Evolutionary conservation across 176 grass and related monocot genomes (phyloP), one percentile per base, ranked within the genome.

Genomic region (Themeda triandra): DNA sequence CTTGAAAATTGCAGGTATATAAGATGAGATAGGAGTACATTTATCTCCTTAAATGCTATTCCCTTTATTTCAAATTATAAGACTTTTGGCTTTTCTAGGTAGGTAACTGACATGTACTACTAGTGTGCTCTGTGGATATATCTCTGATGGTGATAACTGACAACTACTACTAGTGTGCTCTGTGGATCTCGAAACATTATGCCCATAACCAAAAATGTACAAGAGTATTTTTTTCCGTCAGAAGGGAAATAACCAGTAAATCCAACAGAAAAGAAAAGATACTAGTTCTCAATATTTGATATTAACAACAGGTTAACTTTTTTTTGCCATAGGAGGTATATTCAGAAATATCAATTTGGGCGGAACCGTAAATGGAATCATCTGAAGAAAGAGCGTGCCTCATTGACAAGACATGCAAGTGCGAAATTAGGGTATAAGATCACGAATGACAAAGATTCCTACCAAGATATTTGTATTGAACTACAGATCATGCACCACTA

Each of bases 361-460:
- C 3, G 28, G 25, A 73, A 73, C n/a, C 48, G 19, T 75, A 19
- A 64, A 29, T 65, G 56, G 39, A n/a, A 73, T 27, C 2, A 19
- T 18, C 35, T 59, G 36, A 85, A 85, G 64, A 75, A 78, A 58
- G 17, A n/a, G n/a, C n/a, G n/a, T 18, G 23, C 69, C 42, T 54
- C 9, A 58, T 19, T 78, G 73, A 41, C 21, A 33, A 78, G 27
- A 71, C 2, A 71, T 13, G 23, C 23, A 11, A 75, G 18, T 10
- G 48, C 0, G 5, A 13, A 53, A 73, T 35, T 65, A 73, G 46
- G n/a, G 11, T 41, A 73, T 31, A 65, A 53, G 8, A 64, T 56
- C 27, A 27, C 7, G 17, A 45, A 49, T 75, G 21, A 9, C 21
- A 42, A 32, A 71, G 14, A 18, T 60, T 45, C 41, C 28, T 45